Evolutionary conservation across 2,329 filamentous ascomycete genomes (phyloP), one percentile per base, ranked within the genome.

Genomic region (Alternaria conjuncta): DNA sequence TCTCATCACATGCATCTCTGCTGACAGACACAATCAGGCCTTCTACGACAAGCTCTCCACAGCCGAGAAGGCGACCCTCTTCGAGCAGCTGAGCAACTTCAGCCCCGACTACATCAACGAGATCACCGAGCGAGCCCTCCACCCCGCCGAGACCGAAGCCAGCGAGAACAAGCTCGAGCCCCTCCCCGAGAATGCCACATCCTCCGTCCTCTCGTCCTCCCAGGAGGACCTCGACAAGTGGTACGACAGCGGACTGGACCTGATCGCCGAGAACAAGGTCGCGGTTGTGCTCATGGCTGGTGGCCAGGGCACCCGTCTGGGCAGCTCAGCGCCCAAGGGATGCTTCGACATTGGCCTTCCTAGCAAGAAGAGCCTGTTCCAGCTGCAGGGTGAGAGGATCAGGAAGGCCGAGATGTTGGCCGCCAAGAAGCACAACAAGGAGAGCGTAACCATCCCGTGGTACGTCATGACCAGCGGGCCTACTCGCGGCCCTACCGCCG

Each of bases 391-490:
- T 47, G 94, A 99, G 87, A 87, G 96, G 58, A 98, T 99, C 78
- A 86, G 86, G 75, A 96, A 94, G 84, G 83, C 97, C 9, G 92
- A 98, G 83, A 83, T 89, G 74, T 85, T 98, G 68, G 94, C 95
- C 46, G 86, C 89, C 72, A 89, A 91, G 80, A 89, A 90, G 78
- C 85, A 88, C 57, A 87, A 87, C 61, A 86, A 86, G 70, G 78
- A 75, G 51, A 84, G 83, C 64, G 84, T 84, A 53, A 84, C 91
- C 30, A 90, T 98, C 45, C 96, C 96, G 12, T 99, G 96, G 96
- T 99, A 99, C 83, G 93, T 99, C 81, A 99, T 99, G 96, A 99
- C 96, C 75, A 97, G 93, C 75, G 96, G 96, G 5, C 96, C 96
- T 49, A 99, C 96, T 8, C 89, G 94, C 71, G 89, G 89, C 65